Base-by-base conservation (phyloP, 768 basidiomycete genomes). In the Pulveroboletus sp. region DNA sequence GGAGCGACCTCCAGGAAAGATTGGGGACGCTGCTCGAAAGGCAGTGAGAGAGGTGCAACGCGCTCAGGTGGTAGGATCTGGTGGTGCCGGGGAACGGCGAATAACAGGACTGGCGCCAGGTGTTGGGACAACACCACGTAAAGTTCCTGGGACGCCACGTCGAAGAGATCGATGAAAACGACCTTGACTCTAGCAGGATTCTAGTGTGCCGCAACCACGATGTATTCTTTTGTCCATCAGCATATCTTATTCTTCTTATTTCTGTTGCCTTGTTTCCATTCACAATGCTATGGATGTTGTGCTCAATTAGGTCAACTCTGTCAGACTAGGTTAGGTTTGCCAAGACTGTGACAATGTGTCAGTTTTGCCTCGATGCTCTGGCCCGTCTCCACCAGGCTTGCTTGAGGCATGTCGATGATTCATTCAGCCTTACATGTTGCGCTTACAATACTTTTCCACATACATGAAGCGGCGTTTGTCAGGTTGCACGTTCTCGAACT, bases 11-110 rank as follows among this genome's bases (percentile, higher is more conserved):
- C 82, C 78, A 31, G 76, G 74, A 24, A 68, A 80, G 66, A 76
- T 88, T n/a, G 83, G 86, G 10, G 85, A 86, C 49, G 84, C 83
- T 21, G 88, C 80, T 33, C 70, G 85, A 61, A 70, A 81, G 33
- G 88, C 87, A 14, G 81, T 77, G 48, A 73, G 83, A 54, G 85
- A 89, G 69, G 84, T 85, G 32, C 82, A 86, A 62, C 71, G 87
- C 39, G 81, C 75, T 21, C 75, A 76, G 37, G 83, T 80, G 60
- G 76, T 73, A 46, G 80, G 77, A 32, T 71, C 66, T 9, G 72
- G 65, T 10, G 75, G 73, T 11, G 70, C 74, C 32, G 73, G 73
- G n/a, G 84, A 82, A 59, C 69, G 83, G 60, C 69, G 76, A 58
- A 60, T 83, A 61, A 81, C 83, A 37, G 72, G 74, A 31, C 72